Evolutionary conservation across 2,329 filamentous ascomycete species (phyloP), one percentile per base, ranked within the genome.

Genomic region (Pestalotiopsis sp.): DNA sequence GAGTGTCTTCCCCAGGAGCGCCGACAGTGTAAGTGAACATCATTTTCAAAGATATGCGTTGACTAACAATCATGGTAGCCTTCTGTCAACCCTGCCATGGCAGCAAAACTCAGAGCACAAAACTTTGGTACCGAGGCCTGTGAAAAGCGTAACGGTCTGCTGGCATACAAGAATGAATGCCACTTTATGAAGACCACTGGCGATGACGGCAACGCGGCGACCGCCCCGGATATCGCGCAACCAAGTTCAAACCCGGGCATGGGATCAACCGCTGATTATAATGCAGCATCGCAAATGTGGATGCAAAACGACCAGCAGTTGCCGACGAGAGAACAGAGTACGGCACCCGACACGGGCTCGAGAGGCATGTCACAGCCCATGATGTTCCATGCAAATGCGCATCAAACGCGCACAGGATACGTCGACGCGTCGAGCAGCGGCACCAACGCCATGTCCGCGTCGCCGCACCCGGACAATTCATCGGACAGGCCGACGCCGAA

Each of bases 401-500:
- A 17, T 12, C 23, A 20, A 17, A 9, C n/a, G 41, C 38, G 68
- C n/a, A 59, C 74, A 45, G 78, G 81, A 23, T 87, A 84, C 69
- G 81, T 77, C 11, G 78, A 80, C 11, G 79, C 78, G 23, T 84
- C 84, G n/a, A 78, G 77, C 57, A 81, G 78, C 66, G 85, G 83
- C 17, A 79, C 79, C 25, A 85, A 84, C 65, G 85, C 86, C 57
- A 75, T 84, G 67, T 85, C 84, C 0, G 81, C 79, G 3, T 88
- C 87, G 0, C 83, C 86, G 2, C 86, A 87, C 20, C 73, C 74
- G n/a, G 82, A 81, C 25, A 82, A 81, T 6, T 80, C 80, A 62
- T 89, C 87, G 2, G 87, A 83, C 70, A 81, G 85, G n/a, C 87
- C 84, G 25, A 90, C 89, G 12, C 89, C 89, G 3, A 90, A 87